phyloP scores from a whole-genome alignment of 2,329 filamentous ascomycete genomes.

The Botryotinia calthae region DNA sequence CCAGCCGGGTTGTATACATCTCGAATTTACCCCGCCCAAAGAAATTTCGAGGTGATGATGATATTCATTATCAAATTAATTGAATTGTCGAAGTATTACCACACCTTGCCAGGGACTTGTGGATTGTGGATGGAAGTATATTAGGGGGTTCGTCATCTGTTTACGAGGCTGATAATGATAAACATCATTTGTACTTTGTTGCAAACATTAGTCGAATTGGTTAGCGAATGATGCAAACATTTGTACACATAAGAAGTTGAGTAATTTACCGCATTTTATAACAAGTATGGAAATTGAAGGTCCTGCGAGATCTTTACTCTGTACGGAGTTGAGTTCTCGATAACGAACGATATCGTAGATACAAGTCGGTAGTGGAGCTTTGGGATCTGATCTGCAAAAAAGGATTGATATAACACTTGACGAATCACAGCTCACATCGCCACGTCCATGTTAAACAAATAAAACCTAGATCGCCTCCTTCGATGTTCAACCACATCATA shows the following conservation, averaged over 20 bases:
- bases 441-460: background rate
- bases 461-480: background rate
- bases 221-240: background rate
- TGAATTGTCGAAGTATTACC: background rate
- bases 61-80: slow-evolving; percentile 6
- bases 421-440: background rate
- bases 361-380: background rate
- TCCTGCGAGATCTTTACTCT: background rate
- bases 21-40: background rate
- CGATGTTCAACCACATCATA: background rate
- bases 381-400: background rate
- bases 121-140: background rate
- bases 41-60: background rate
- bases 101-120: background rate
- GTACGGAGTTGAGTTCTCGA: background rate
- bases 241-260: background rate
- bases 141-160: background rate
- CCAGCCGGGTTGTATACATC: background rate
- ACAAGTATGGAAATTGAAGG: background rate
- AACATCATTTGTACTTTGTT: background rate
- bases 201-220: background rate
- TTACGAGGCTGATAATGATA: background rate
- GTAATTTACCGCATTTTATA: background rate
- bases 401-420: background rate
- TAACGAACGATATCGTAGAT: background rate